Conservation (phyloP, 352 stramenopile genomes). For the Phytopythium delawarense region DNA sequence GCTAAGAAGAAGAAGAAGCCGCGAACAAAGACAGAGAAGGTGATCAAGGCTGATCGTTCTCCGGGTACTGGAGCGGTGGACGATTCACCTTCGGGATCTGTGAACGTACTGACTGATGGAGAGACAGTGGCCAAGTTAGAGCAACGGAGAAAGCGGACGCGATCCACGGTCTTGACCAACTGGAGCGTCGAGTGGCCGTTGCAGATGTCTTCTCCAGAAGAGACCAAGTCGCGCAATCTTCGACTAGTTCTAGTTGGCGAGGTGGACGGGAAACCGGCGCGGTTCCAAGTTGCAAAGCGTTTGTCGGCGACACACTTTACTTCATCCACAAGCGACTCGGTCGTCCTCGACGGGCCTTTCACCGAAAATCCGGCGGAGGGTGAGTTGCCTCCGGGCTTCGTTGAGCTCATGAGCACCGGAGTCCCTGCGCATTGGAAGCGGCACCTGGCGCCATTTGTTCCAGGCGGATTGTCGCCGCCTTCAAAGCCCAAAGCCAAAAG, state of each 20-base stretch:
- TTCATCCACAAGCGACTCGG: constrained; percentile 28
- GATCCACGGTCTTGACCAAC: constrained; percentile 11
- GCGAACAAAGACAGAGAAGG: background rate
- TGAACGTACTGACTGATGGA: background rate
- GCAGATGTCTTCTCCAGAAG: background rate
- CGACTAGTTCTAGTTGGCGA: constrained; percentile 24
- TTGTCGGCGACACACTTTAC: constrained; percentile 38
- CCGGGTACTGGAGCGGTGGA: background rate
- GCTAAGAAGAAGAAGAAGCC: constrained; percentile 5
- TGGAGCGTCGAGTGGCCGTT: constrained; percentile 33
- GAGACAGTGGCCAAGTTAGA: background rate
- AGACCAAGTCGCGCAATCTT: constrained; percentile 6
- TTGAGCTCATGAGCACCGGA: constrained; percentile 49
- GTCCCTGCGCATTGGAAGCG: constrained; percentile 47
- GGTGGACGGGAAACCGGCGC: constrained; percentile 14
- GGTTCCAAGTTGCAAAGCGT: constrained; percentile 40
- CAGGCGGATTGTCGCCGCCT: background rate
- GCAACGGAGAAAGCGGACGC: background rate
- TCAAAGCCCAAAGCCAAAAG: background rate
- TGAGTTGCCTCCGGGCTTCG: constrained; percentile 31
- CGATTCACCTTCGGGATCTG: background rate
- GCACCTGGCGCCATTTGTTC: constrained; percentile 19
- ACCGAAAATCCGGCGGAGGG: constrained; percentile 29
- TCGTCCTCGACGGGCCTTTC: constrained; percentile 36
- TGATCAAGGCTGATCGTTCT: background rate